phyloP scores from a whole-genome alignment of 306 rosid genomes.

The Sophora flavescens region DNA sequence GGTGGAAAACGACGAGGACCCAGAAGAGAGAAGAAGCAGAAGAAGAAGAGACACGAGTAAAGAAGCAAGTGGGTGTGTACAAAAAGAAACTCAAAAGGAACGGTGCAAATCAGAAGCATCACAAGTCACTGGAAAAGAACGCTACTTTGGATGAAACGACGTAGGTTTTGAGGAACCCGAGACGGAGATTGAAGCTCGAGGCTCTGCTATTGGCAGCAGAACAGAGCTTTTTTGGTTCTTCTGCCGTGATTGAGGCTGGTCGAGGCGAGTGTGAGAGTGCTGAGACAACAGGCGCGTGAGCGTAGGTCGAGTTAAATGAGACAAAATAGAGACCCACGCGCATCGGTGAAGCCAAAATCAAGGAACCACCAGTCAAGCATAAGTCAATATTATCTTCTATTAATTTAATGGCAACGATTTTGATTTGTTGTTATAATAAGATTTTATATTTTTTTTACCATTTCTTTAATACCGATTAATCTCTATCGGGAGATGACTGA shows the following conservation, averaged over 20 bases:
- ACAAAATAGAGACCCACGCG: conserved; percentile 50
- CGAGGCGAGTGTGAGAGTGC: conserved; percentile 16
- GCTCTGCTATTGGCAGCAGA: not conserved
- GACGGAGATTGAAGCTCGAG: conserved; percentile 47
- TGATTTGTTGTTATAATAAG: too few species aligned
- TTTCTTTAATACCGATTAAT: too few species aligned
- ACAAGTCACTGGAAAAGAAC: conserved; percentile 4
- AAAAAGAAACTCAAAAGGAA: not conserved
- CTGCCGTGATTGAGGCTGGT: conserved; percentile 34
- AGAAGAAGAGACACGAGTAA: conserved; percentile 35
- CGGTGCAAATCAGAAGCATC: not conserved
- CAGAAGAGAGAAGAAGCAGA: conserved; percentile 1
- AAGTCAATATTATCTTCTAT: too few species aligned
- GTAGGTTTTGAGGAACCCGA: conserved; percentile 35
- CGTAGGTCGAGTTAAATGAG: conserved; percentile 32
- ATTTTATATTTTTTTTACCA: too few species aligned
- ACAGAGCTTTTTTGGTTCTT: not conserved
- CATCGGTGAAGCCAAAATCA: not conserved
- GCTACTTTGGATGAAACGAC: conserved; percentile 24
- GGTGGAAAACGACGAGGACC: conserved; percentile 47
- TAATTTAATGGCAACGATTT: too few species aligned
- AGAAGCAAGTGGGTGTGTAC: not conserved
- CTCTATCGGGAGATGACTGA: too few species aligned
- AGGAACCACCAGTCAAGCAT: too few species aligned
- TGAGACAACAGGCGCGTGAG: conserved; percentile 26